These are phyloP conservation scores for Pseudogymnoascus sp. DNA, from an alignment of 2,329 filamentous ascomycete genomes.

Conservation along the genomic window DNA sequence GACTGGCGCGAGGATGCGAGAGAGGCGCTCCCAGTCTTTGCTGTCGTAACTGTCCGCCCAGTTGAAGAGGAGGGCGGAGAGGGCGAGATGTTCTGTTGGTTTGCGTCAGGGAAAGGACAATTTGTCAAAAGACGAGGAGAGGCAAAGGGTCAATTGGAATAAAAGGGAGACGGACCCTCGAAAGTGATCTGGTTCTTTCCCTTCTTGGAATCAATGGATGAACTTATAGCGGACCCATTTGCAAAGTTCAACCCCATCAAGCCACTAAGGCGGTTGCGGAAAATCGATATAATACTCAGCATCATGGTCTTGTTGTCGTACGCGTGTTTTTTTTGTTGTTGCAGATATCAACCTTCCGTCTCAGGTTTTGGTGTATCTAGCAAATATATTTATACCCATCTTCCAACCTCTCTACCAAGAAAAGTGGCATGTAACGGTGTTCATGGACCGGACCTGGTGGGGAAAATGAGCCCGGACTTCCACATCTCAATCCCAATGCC, in stretches of 20 bases:
- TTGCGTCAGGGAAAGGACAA: not conserved
- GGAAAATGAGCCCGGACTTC: not conserved
- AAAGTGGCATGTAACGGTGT: not conserved
- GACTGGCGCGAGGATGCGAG: constrained; percentile 53
- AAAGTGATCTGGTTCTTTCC: not conserved
- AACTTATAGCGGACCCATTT: not conserved
- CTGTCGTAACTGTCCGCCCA: constrained; percentile 61
- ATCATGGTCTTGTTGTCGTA: not conserved
- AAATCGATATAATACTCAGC: not conserved
- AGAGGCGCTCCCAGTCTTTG: constrained; percentile 57
- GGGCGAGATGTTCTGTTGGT: constrained; percentile 42
- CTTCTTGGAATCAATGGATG: not conserved
- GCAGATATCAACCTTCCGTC: not conserved
- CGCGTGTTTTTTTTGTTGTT: not conserved
- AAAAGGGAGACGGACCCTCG: not conserved
- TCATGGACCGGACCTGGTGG: not conserved
- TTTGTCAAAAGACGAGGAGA: not conserved
- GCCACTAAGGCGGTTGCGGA: not conserved
- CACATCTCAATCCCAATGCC: not conserved
- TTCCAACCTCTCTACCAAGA: not conserved
- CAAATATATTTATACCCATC: not conserved
- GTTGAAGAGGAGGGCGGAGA: constrained; percentile 46
- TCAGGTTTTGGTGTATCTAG: not conserved
- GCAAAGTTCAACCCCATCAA: not conserved
- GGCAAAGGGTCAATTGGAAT: not conserved